These are phyloP conservation scores for Firmiana major DNA, from an alignment of 345 rosid species.

Conservation along the genomic window DNA sequence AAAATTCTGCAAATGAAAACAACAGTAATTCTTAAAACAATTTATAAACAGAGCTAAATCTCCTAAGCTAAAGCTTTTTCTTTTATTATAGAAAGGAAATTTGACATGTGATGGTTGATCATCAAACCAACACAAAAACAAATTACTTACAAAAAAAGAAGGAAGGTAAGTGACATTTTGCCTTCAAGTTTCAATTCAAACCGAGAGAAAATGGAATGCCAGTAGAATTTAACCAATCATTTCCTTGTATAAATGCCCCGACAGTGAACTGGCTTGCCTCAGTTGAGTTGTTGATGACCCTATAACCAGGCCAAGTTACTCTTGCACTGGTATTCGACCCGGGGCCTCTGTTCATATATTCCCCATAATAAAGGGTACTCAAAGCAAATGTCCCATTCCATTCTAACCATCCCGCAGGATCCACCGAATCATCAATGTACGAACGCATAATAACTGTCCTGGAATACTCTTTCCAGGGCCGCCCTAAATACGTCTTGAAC, in stretches of 20 bases:
- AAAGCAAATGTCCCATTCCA: constrained; percentile 52
- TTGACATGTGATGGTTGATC: not conserved
- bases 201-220: constrained; percentile 35
- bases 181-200: constrained; percentile 6
- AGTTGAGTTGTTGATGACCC: constrained; percentile 32
- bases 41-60: not conserved
- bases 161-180: not conserved
- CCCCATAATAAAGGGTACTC: constrained; percentile 63
- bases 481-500: constrained; percentile 58
- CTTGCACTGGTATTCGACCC: constrained; percentile 61
- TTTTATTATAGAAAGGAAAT: not conserved
- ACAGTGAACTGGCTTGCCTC: constrained; percentile 66
- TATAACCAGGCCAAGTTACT: constrained; percentile 75
- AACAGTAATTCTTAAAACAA: not conserved
- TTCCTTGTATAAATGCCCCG: constrained; percentile 52
- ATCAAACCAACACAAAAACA: not conserved
- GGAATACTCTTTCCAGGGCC: constrained; percentile 78
- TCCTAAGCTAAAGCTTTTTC: not conserved
- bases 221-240: constrained; percentile 61
- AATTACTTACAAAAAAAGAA: not conserved
- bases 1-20: not conserved
- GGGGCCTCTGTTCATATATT: constrained; percentile 63
- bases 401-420: constrained; percentile 77
- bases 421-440: constrained; percentile 53
- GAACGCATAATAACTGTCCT: constrained; percentile 59